phyloP scores from a whole-genome alignment of 1,284 basidiomycete species.

The Quambalaria eucalypti region DNA sequence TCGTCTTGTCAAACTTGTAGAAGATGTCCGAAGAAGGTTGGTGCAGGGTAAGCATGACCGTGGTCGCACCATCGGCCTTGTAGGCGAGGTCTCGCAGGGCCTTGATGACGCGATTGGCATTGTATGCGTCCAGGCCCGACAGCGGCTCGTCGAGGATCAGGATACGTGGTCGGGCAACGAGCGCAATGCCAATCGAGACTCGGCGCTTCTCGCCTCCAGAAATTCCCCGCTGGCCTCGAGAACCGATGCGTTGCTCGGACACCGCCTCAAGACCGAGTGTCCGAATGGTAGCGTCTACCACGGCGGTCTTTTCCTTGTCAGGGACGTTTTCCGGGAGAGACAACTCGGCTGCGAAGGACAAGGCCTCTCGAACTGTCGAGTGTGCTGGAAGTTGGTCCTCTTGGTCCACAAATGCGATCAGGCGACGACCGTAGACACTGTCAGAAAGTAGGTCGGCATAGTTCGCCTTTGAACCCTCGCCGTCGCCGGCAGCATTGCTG shows the following conservation, averaged over 20 bases:
- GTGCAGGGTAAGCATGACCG: slow-evolving; percentile 30
- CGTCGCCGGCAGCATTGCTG: not conserved
- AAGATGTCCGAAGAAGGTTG: slow-evolving; percentile 35
- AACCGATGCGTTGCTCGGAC: slow-evolving; percentile 24
- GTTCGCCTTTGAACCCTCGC: not conserved
- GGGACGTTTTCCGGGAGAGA: slow-evolving; percentile 24
- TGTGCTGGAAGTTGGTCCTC: slow-evolving; percentile 27
- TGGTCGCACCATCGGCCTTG: slow-evolving; percentile 9
- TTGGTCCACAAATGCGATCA: slow-evolving; percentile 31
- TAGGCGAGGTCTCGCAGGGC: slow-evolving; percentile 19
- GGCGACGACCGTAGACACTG: slow-evolving; percentile 1
- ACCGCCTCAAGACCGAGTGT: slow-evolving; percentile 23
- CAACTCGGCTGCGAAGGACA: slow-evolving; percentile 27
- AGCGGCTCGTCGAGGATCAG: slow-evolving; percentile 31
- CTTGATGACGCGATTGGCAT: slow-evolving; percentile 22
- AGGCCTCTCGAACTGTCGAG: slow-evolving; percentile 30
- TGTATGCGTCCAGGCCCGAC: slow-evolving; percentile 28
- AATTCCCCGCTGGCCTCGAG: slow-evolving; percentile 22
- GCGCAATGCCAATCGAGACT: slow-evolving; percentile 27
- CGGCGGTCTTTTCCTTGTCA: slow-evolving; percentile 11
- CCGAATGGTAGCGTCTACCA: slow-evolving; percentile 15
- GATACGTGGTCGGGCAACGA: slow-evolving; percentile 24
- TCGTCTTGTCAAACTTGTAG: slow-evolving; percentile 20
- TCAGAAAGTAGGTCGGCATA: not conserved
- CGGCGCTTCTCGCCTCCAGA: slow-evolving; percentile 27